A percentile compares a stretch with the other conserved stretches of the same genome.
phyloP scores from a whole-genome alignment of 176 grass and related monocot genomes.

The Chrysopogon serrulatus region DNA sequence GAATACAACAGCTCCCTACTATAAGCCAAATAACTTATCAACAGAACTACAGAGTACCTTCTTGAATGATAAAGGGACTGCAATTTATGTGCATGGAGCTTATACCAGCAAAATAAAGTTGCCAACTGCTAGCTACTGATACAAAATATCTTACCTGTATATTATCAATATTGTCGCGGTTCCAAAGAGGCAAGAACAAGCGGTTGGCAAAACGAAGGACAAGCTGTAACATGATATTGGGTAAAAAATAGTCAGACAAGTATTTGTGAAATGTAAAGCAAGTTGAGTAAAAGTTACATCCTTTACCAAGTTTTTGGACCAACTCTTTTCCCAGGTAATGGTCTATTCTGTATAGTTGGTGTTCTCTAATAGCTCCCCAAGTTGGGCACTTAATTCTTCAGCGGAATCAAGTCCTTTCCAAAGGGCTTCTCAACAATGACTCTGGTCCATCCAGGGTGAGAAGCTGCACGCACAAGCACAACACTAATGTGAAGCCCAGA shows the following conservation, averaged over 20 bases:
- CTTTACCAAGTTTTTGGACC: conserved; percentile 93
- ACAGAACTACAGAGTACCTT: conserved; percentile 19
- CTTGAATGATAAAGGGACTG: neutral
- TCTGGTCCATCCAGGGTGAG: conserved; percentile 74
- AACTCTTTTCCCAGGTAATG: conserved; percentile 96
- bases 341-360: conserved; percentile 89
- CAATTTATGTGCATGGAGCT: neutral
- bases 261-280: conserved; percentile 7
- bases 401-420: conserved; percentile 84
- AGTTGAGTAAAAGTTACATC: conserved; percentile 13
- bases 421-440: conserved; percentile 97
- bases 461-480: conserved; percentile 47
- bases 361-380: conserved; percentile 83
- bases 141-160: conserved; percentile 59
- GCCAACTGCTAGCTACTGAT: conserved; percentile 7
- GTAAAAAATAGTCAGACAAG: conserved; percentile 27
- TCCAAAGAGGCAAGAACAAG: conserved; percentile 88
- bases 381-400: conserved; percentile 85
- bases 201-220: conserved; percentile 96
- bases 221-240: conserved; percentile 49
- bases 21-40: neutral
- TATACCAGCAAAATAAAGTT: neutral
- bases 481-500: conserved; percentile 18
- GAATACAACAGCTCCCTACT: neutral
- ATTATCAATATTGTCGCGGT: conserved; percentile 92